Evolutionary conservation across 176 grass and related monocot genomes (phyloP), one percentile per base, ranked within the genome.

Genomic region (Oryza australiensis): DNA sequence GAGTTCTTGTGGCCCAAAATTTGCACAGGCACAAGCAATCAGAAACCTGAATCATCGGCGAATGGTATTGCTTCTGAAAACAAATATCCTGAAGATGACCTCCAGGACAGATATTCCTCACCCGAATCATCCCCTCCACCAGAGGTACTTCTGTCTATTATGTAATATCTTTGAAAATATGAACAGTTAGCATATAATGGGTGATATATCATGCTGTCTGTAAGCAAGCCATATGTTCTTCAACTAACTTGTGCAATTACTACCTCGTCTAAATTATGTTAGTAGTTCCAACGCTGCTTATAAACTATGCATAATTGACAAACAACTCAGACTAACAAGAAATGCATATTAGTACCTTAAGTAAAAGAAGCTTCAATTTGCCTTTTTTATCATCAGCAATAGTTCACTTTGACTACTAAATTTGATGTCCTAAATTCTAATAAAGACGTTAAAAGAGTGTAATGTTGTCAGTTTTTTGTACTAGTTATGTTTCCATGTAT

Each of bases 1-100:
- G 76, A 83, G 26, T 99, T 86, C 78, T 76, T 99, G 64, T 95
- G 93, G 96, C 69, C 85, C 70, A 99, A 92, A 95, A 80, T 95
- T 35, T 79, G 66, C 64, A 66, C 33, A 78, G 53, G 28, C 53
- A 85, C 68, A 66, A 82, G 60, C 2, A 64, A 70, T 63, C 70
- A 82, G 75, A 72, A 79, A 27, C 60, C 70, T 82, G 87, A 87
- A 71, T 70, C 65, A 38, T 67, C 80, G 35, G 22, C 68, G 67
- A 68, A 48, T 26, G 34, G 43, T 53, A 43, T 70, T 88, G 74
- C 81, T 78, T 65, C 53, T n/a, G 89, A 76, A 29, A 86, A 46
- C 60, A 88, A 35, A 74, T 68, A 79, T 75, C 40, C 57, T 68
- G 78, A 75, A 49, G 82, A 91, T 79, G 83, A 79, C 68, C 53